Conservation (phyloP, 148 eudicot genomes). For the Nepenthes gracilis region DNA sequence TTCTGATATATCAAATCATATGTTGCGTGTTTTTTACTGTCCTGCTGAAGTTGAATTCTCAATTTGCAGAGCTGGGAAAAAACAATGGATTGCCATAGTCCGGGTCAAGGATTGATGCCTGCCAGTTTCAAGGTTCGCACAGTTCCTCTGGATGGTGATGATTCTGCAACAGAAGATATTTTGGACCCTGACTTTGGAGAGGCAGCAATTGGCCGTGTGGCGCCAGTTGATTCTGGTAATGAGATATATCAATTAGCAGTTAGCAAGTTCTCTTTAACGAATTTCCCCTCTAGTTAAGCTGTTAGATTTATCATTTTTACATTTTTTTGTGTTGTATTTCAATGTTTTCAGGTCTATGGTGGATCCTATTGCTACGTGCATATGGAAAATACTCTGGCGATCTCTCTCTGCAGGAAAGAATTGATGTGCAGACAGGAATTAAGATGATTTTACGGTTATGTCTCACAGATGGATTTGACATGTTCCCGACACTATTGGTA, state of each 20-base stretch:
- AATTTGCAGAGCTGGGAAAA: conserved; percentile 48
- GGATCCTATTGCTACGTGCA: conserved; percentile 50
- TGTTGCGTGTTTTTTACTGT: neutral
- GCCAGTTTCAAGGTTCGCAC: conserved; percentile 50
- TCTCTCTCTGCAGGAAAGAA: conserved; percentile 42
- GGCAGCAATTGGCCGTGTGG: conserved; percentile 57
- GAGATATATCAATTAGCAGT: neutral
- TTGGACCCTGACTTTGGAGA: conserved; percentile 56
- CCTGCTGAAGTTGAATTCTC: neutral
- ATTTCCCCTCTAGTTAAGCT: neutral
- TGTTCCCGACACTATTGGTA: conserved; percentile 51
- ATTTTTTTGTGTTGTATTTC: conserved; percentile 1
- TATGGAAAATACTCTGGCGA: conserved; percentile 47
- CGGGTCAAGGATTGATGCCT: conserved; percentile 57
- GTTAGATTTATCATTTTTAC: neutral
- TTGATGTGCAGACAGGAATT: conserved; percentile 60
- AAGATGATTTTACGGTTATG: conserved; percentile 47
- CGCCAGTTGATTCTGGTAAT: conserved; percentile 50
- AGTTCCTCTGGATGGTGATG: conserved; percentile 32
- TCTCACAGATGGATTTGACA: conserved; percentile 55
- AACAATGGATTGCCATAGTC: conserved; percentile 55
- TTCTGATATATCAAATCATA: neutral
- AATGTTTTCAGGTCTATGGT: conserved; percentile 38
- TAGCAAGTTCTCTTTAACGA: neutral
- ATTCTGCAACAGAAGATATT: conserved; percentile 33